Evolutionary conservation across 2,329 filamentous ascomycete species (phyloP), one percentile per base, ranked within the genome.

Genomic region (Paracoccidioides brasiliensis): DNA sequence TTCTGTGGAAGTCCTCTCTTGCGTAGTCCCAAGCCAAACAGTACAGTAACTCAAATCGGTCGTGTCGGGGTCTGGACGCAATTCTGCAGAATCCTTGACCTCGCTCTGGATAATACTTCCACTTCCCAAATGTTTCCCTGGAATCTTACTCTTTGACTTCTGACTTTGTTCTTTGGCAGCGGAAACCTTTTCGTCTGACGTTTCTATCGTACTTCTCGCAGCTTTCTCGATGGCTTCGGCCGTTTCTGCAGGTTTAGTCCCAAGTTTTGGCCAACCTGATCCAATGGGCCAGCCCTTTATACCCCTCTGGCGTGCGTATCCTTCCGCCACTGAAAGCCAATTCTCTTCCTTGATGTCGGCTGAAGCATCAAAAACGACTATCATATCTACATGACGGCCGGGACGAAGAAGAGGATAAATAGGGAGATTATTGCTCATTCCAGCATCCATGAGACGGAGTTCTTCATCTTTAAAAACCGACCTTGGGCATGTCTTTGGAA

Each of bases 401-500:
- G 89, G 89, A 9, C 93, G 83, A 15, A 98, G 82, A 3, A 97
- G 79, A 0, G 93, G 93, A 67, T 98, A 98, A 44, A 97, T 90
- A 1, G 93, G 93, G 7, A 98, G 77, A 66, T 98, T 98, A 68
- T 98, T 97, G 61, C 88, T 94, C 93, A 98, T 98, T 52, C 93
- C 93, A 1, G 93, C 90, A 69, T 98, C 93, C 90, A 96, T 97
- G 14, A 91, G 78, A 60, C 88, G 84, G 15, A 91, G 77, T 67
- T 95, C 85, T 46, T 84, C 77, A 12, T 78, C 78, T 15, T 81
- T 76, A 63, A 87, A 83, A 42, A 95, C 81, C 56, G 82, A 89
- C 37, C 84, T 80, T 0, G 93, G 90, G n/a, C 85, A 86, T 0
- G 88, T 87, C 0, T 80, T 71, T 0, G 89, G 86, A 5, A 98